Conservation (phyloP, 1,284 basidiomycete genomes). For the Ustilago hordei region DNA sequence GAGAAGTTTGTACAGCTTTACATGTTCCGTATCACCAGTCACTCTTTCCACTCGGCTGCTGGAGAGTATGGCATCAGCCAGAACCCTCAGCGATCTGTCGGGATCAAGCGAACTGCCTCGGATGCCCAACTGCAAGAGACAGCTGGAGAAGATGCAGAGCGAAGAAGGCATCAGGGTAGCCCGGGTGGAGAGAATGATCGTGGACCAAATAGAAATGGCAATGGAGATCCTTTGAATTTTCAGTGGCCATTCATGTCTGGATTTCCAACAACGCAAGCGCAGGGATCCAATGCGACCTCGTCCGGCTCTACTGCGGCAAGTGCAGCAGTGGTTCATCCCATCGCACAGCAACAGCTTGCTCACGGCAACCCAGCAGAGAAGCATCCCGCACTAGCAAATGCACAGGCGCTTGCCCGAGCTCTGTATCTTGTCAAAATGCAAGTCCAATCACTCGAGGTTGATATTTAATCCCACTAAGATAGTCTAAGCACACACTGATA, state of each 20-base stretch:
- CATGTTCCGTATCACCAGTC: slow-evolving; percentile 46
- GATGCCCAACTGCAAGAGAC: slow-evolving; percentile 20
- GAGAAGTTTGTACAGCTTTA: slow-evolving; percentile 56
- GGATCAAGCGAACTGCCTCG: slow-evolving; percentile 39
- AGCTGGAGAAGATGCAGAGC: neutral
- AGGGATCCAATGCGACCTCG: neutral
- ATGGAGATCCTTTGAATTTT: slow-evolving; percentile 28
- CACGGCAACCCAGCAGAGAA: slow-evolving; percentile 46
- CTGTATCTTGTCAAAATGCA: slow-evolving; percentile 53
- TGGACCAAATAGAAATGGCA: slow-evolving; percentile 10
- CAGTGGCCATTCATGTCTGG: slow-evolving; percentile 50
- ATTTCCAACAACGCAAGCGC: slow-evolving; percentile 25
- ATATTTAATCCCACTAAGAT: slow-evolving; percentile 11
- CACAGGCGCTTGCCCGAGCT: slow-evolving; percentile 42
- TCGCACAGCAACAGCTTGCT: slow-evolving; percentile 31
- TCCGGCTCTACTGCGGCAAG: neutral
- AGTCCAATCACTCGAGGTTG: slow-evolving; percentile 33
- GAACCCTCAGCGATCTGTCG: slow-evolving; percentile 7
- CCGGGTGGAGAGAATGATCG: slow-evolving; percentile 1
- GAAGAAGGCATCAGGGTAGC: neutral
- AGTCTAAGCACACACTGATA: neutral
- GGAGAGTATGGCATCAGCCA: neutral
- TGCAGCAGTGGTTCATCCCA: slow-evolving; percentile 14
- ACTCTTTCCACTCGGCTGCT: slow-evolving; percentile 38
- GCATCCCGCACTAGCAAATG: slow-evolving; percentile 51